Evolutionary conservation across 2,329 filamentous ascomycete genomes (phyloP).

Genomic region (Teratosphaeria gauchensis): DNA sequence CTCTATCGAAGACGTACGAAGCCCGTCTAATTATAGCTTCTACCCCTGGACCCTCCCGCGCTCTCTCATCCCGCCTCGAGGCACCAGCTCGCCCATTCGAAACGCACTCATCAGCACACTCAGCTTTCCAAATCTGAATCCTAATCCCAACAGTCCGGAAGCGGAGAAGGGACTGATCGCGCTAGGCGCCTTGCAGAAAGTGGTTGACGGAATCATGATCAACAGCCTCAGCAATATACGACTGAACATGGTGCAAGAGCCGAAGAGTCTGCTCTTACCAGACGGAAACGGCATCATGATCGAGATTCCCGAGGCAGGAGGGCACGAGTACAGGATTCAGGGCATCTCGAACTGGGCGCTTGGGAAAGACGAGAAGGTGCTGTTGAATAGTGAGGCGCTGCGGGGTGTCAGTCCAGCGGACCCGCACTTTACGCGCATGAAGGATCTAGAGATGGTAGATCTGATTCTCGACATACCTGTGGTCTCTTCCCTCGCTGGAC

Average conservation of each 20-base stretch:
- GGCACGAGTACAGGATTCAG: constrained; percentile 58
- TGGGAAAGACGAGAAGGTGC: constrained; percentile 79
- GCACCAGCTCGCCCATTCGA: constrained; percentile 63
- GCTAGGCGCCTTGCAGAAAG: constrained; percentile 43
- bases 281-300: constrained; percentile 13
- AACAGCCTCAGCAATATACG: constrained; percentile 52
- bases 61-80: constrained; percentile 63
- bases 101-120: constrained; percentile 63
- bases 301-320: constrained; percentile 25
- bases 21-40: constrained; percentile 68
- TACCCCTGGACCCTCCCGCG: constrained; percentile 89
- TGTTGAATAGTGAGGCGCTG: constrained; percentile 62
- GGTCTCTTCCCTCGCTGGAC: neutral
- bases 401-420: constrained; percentile 64
- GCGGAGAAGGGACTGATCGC: constrained; percentile 4
- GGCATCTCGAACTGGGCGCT: constrained; percentile 72
- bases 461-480: constrained; percentile 51
- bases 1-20: constrained; percentile 44
- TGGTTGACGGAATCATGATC: constrained; percentile 50
- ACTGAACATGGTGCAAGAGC: constrained; percentile 59
- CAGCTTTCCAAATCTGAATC: constrained; percentile 48
- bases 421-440: constrained; percentile 71
- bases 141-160: neutral
- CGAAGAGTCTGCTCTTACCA: constrained; percentile 28
- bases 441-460: constrained; percentile 64